Evolutionary conservation across 345 rosid species (phyloP).

Genomic region (Clausena lansium): DNA sequence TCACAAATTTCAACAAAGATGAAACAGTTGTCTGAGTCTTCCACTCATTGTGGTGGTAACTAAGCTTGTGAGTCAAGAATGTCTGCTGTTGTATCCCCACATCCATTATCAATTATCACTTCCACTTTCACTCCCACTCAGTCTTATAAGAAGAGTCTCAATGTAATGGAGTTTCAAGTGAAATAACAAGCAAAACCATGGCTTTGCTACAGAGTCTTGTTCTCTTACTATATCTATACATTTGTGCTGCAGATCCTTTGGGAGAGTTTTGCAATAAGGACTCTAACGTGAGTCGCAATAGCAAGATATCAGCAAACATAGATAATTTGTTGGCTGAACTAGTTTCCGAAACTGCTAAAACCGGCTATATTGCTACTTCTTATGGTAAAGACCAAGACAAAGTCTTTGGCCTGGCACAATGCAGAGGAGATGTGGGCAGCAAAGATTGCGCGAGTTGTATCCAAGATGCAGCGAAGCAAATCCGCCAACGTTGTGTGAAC

Average conservation of each 20-base stretch:
- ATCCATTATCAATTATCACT: background rate
- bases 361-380: conserved; percentile 45
- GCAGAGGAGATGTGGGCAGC: conserved; percentile 67
- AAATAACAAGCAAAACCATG: conserved; percentile 20
- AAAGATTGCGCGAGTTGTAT: conserved; percentile 56
- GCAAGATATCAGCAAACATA: conserved; percentile 41
- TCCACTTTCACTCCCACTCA: background rate
- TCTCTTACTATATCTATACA: conserved; percentile 26
- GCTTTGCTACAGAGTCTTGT: conserved; percentile 19
- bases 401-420: conserved; percentile 74
- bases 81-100: conserved; percentile 5
- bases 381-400: conserved; percentile 35
- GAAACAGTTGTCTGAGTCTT: background rate
- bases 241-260: conserved; percentile 48
- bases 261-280: conserved; percentile 49
- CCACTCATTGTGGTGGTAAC: background rate
- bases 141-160: background rate
- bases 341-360: conserved; percentile 37
- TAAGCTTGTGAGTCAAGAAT: conserved; percentile 11
- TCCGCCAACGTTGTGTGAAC: conserved; percentile 50
- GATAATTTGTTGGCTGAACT: conserved; percentile 36
- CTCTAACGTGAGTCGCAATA: conserved; percentile 27
- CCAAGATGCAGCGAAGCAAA: conserved; percentile 56
- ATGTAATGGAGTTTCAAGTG: background rate
- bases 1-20: background rate